phyloP scores from a whole-genome alignment of 2,329 filamentous ascomycete genomes.

The Chaetomium olivaceum region DNA sequence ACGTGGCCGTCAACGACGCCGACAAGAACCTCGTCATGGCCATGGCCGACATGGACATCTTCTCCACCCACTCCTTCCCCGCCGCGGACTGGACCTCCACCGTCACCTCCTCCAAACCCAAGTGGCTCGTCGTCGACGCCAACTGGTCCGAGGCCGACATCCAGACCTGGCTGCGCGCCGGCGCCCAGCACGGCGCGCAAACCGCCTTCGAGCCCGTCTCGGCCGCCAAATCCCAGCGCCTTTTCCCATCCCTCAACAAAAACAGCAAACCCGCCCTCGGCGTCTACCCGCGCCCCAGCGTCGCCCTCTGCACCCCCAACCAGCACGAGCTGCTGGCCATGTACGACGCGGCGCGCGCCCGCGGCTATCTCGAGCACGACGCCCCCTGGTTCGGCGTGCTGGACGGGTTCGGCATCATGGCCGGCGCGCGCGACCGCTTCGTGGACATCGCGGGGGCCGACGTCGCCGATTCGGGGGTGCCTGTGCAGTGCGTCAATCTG shows the following conservation, averaged over 20 bases:
- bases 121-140: slow-evolving; percentile 80
- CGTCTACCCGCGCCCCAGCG: slow-evolving; percentile 61
- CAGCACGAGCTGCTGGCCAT: slow-evolving; percentile 77
- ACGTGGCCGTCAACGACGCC: slow-evolving; percentile 83
- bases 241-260: slow-evolving; percentile 55
- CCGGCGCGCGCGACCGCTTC: slow-evolving; percentile 71
- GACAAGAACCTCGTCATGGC: slow-evolving; percentile 84
- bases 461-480: slow-evolving; percentile 77
- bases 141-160: slow-evolving; percentile 77
- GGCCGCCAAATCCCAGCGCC: slow-evolving; percentile 69
- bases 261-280: slow-evolving; percentile 37
- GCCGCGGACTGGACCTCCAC: slow-evolving; percentile 61
- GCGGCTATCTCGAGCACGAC: slow-evolving; percentile 64
- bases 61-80: slow-evolving; percentile 58
- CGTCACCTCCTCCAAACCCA: slow-evolving; percentile 59
- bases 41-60: slow-evolving; percentile 93
- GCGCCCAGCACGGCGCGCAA: slow-evolving; percentile 54
- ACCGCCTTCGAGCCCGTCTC: slow-evolving; percentile 91
- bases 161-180: slow-evolving; percentile 65
- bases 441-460: slow-evolving; percentile 63
- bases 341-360: slow-evolving; percentile 66
- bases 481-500: slow-evolving; percentile 79
- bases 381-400: slow-evolving; percentile 77
- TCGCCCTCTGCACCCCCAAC: slow-evolving; percentile 82
- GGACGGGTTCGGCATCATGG: slow-evolving; percentile 73